Conservation (phyloP, 306 rosid genomes). For the Sicyos edulis region DNA sequence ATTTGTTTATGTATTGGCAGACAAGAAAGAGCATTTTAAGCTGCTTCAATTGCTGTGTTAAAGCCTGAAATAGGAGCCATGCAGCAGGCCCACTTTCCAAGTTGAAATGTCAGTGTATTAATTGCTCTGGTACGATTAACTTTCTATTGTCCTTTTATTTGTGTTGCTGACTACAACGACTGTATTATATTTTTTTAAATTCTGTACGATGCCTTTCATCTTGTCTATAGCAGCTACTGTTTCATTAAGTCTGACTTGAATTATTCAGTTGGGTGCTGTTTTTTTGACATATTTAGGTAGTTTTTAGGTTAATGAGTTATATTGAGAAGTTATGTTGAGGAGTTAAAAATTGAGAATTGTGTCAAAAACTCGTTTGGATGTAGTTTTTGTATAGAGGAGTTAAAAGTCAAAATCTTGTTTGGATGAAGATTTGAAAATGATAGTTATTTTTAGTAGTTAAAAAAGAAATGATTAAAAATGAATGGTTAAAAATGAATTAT, state of each 20-base stretch:
- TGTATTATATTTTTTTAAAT: constrained; percentile 17
- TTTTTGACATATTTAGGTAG: no score
- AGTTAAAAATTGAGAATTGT: no score
- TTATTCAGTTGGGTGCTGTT: no score
- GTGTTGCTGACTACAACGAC: neutral
- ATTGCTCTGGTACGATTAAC: neutral
- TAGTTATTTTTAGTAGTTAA: no score
- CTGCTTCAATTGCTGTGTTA: constrained; percentile 88
- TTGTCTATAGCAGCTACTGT: neutral
- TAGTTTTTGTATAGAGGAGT: no score
- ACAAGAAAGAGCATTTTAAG: constrained; percentile 69
- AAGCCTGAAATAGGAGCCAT: constrained; percentile 36
- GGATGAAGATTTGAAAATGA: no score
- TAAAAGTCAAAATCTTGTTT: no score
- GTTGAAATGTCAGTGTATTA: constrained; percentile 1
- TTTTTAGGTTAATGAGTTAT: no score
- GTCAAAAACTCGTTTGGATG: no score
- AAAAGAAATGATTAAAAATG: no score
- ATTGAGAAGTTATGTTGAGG: no score
- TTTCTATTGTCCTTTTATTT: neutral
- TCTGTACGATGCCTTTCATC: constrained; percentile 3
- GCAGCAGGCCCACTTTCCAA: constrained; percentile 15
- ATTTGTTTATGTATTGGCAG: constrained; percentile 28
- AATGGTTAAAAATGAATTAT: no score
- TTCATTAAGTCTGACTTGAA: neutral